Conservation (phyloP, 2,329 filamentous ascomycete genomes). For the Microdochium bolleyi region DNA sequence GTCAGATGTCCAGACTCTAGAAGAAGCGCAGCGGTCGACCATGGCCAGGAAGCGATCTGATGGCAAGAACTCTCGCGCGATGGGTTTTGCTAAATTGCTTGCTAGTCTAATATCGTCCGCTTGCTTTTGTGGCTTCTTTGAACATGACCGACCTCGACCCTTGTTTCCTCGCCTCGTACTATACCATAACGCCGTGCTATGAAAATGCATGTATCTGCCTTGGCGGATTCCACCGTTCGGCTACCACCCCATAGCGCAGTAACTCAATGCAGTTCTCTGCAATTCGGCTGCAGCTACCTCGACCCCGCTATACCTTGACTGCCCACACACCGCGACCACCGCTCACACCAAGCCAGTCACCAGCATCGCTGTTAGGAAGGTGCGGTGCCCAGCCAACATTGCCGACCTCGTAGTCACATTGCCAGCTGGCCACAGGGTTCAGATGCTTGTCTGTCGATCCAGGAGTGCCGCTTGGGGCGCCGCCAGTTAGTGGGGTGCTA, state of each 20-base stretch:
- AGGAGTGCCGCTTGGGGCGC: conserved; percentile 36
- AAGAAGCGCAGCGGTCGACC: too few relatives aligned
- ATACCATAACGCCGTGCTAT: conserved; percentile 1
- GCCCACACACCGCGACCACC: conserved; percentile 79
- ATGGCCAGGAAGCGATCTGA: too few relatives aligned
- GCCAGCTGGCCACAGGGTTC: conserved; percentile 69
- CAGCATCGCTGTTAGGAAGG: conserved; percentile 57
- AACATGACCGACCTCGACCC: neutral
- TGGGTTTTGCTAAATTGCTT: too few relatives aligned
- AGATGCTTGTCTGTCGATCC: conserved; percentile 48
- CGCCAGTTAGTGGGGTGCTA: conserved; percentile 37
- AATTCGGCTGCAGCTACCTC: neutral
- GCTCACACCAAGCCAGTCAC: conserved; percentile 79
- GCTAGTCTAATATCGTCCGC: neutral
- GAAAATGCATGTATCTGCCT: neutral
- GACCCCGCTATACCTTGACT: conserved; percentile 33
- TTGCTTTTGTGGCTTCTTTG: neutral
- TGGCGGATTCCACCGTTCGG: neutral
- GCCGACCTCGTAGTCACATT: conserved; percentile 79
- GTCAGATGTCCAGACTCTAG: neutral
- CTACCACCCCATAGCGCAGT: neutral
- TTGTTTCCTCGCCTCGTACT: neutral
- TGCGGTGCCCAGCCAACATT: conserved; percentile 82
- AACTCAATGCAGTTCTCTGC: neutral
- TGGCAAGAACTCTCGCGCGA: too few relatives aligned